Conservation (phyloP, 768 basidiomycete genomes). For the Russula brevipes region DNA sequence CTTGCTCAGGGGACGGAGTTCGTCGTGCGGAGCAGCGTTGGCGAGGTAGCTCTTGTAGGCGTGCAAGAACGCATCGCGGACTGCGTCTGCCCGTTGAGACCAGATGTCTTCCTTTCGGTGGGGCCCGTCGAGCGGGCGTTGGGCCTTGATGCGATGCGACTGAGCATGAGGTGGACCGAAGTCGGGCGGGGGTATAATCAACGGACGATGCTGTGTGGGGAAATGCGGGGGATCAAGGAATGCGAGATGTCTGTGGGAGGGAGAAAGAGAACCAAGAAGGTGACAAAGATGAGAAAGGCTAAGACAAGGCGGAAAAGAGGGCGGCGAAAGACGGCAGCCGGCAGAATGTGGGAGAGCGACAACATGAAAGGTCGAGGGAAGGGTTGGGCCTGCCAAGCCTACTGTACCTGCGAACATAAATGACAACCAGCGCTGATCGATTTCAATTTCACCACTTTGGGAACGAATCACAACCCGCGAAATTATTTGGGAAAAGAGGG, state of each 20-base stretch:
- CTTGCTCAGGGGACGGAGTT: slow-evolving; percentile 52
- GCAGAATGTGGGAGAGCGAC: neutral
- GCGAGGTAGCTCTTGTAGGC: slow-evolving; percentile 61
- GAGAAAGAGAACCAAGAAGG: slow-evolving; percentile 2
- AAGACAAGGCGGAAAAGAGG: neutral
- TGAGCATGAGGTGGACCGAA: neutral
- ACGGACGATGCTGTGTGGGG: neutral
- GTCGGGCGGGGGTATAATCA: neutral
- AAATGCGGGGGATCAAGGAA: neutral
- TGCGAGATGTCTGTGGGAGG: neutral
- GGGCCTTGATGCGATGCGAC: slow-evolving; percentile 2
- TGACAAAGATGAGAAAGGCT: neutral
- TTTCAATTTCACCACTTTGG: too few relatives aligned
- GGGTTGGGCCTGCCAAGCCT: too few relatives aligned
- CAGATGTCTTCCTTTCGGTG: slow-evolving; percentile 33
- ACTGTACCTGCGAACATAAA: too few relatives aligned
- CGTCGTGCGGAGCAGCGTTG: slow-evolving; percentile 58
- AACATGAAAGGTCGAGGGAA: neutral
- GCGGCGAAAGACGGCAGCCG: neutral
- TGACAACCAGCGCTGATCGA: too few relatives aligned
- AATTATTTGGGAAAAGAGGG: too few relatives aligned
- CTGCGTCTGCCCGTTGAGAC: slow-evolving; percentile 48
- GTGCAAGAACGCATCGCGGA: slow-evolving; percentile 59
- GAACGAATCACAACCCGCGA: too few relatives aligned
- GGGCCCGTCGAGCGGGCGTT: neutral